Evolutionary conservation across 345 rosid genomes (phyloP).

Genomic region (Raphanus raphanistrum): DNA sequence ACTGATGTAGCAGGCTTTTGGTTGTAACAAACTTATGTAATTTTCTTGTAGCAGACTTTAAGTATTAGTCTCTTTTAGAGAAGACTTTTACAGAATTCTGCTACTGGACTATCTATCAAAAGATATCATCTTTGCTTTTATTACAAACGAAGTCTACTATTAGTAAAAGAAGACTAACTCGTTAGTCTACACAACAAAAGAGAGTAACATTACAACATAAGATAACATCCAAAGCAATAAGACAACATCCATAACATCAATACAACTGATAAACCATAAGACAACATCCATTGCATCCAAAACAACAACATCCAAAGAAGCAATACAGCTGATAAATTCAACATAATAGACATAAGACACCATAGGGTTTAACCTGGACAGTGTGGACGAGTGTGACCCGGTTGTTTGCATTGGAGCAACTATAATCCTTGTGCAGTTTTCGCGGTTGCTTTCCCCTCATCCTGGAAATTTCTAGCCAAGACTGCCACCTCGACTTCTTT

Average conservation of each 20-base stretch:
- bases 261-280: no score
- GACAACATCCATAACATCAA: not conserved
- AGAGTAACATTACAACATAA: no score
- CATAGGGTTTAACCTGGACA: not conserved
- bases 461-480: not conserved
- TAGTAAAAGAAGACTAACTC: not conserved
- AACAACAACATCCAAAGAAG: no score
- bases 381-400: not conserved
- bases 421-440: not conserved
- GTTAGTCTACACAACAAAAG: no score
- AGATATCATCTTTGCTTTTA: not conserved
- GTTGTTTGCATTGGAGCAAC: not conserved
- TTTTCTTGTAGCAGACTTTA: not conserved
- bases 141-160: not conserved
- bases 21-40: no score
- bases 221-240: not conserved
- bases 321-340: not conserved
- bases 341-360: not conserved
- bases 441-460: not conserved
- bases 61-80: not conserved
- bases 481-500: not conserved
- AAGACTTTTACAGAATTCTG: not conserved
- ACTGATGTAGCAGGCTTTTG: no score
- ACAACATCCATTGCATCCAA: no score
- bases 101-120: not conserved